Evolutionary conservation across 352 stramenopile species (phyloP).

Genomic region (Globisporangium radiosum): DNA sequence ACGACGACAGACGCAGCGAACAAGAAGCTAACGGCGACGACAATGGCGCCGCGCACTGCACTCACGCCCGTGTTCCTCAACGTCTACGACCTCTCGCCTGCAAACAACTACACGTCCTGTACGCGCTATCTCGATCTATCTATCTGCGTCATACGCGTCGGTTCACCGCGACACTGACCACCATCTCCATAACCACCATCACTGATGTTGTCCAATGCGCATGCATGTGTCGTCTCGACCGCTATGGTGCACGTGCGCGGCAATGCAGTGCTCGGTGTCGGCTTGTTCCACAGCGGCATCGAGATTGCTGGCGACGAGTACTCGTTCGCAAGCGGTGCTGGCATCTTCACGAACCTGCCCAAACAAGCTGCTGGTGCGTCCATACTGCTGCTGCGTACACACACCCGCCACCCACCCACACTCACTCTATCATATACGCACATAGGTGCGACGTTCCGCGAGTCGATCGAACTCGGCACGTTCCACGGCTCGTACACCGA

Average conservation of each 20-base stretch:
- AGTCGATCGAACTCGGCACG: constrained; percentile 83
- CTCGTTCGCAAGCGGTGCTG: constrained; percentile 87
- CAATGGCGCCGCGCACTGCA: constrained; percentile 33
- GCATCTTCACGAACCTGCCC: constrained; percentile 81
- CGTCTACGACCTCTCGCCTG: constrained; percentile 90
- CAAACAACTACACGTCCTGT: constrained; percentile 86
- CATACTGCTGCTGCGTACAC: neutral
- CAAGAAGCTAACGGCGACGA: neutral
- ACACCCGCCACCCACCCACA: neutral
- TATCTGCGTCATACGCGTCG: too few relatives aligned
- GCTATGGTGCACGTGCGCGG: neutral
- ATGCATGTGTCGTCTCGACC: constrained; percentile 3
- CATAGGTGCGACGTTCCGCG: constrained; percentile 82
- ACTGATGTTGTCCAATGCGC: neutral
- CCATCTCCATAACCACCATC: too few relatives aligned
- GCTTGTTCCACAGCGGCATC: constrained; percentile 90
- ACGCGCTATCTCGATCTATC: constrained; percentile 5
- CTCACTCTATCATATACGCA: neutral
- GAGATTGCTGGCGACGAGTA: constrained; percentile 91
- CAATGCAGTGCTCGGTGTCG: constrained; percentile 64
- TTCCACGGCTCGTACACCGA: constrained; percentile 85
- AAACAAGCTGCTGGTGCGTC: constrained; percentile 51
- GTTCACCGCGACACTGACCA: too few relatives aligned
- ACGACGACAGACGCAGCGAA: constrained; percentile 13
- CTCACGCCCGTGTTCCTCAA: constrained; percentile 84